phyloP scores from a whole-genome alignment of 108 stramenopile species.

The Bacterosira constricta region DNA sequence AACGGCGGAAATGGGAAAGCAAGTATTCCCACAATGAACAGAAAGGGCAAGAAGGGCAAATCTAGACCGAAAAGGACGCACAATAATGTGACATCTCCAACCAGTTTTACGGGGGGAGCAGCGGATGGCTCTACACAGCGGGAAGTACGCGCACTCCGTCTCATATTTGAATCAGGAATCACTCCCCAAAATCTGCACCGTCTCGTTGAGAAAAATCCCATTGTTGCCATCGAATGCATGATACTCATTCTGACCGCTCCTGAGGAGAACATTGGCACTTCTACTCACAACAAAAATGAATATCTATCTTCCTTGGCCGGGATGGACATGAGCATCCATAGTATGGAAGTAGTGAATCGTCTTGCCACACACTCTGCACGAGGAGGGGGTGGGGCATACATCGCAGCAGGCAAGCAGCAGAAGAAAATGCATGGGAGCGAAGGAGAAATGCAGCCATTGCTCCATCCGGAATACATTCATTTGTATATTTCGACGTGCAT shows the following conservation, averaged over 20 bases:
- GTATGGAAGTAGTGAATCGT: slow-evolving; percentile 96
- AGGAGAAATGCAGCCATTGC: slow-evolving; percentile 49
- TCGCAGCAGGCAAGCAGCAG: slow-evolving; percentile 10
- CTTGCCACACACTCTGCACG: slow-evolving; percentile 65
- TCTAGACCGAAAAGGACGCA: background rate
- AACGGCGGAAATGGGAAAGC: slow-evolving; percentile 10
- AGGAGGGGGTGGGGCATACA: background rate
- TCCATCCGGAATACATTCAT: slow-evolving; percentile 96
- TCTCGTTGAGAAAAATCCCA: slow-evolving; percentile 96
- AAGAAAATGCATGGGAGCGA: background rate
- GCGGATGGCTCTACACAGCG: background rate
- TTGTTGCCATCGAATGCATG: slow-evolving; percentile 92
- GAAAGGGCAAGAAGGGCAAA: slow-evolving; percentile 17
- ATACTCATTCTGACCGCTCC: slow-evolving; percentile 73
- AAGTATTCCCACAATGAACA: slow-evolving; percentile 21
- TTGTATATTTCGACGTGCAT: slow-evolving; percentile 96
- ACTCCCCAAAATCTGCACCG: slow-evolving; percentile 89
- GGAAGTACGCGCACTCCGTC: slow-evolving; percentile 35
- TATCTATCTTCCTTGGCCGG: slow-evolving; percentile 92
- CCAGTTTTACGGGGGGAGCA: background rate
- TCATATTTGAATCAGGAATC: slow-evolving; percentile 79
- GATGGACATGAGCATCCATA: slow-evolving; percentile 98
- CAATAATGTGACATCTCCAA: background rate
- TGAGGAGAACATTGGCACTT: slow-evolving; percentile 1
- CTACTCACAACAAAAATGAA: slow-evolving; percentile 60